Evolutionary conservation across 495 filamentous ascomycete species (phyloP).

Genomic region (Aspergillus kassunensis): DNA sequence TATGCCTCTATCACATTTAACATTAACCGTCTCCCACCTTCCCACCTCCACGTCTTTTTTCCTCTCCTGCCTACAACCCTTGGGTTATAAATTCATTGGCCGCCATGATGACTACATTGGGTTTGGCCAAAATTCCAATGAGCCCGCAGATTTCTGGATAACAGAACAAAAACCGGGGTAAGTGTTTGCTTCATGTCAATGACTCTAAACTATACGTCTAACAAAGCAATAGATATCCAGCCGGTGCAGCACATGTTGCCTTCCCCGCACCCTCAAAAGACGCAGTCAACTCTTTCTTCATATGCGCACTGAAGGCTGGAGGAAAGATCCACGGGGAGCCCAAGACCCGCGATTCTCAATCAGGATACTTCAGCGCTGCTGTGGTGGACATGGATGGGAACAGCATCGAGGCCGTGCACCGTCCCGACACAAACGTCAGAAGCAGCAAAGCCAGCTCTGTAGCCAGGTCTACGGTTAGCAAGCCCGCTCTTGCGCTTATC

Average conservation of each 20-base stretch:
- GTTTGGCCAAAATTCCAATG: conserved; percentile 49
- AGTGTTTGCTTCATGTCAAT: conserved; percentile 12
- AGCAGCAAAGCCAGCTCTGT: conserved; percentile 23
- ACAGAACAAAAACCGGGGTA: conserved; percentile 53
- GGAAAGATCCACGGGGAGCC: conserved; percentile 55
- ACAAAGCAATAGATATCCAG: conserved; percentile 36
- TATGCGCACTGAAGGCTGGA: conserved; percentile 53
- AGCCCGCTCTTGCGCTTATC: conserved; percentile 31
- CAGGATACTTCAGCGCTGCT: conserved; percentile 56
- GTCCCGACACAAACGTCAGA: conserved; percentile 22
- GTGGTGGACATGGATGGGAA: conserved; percentile 59
- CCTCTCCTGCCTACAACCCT: conserved; percentile 66
- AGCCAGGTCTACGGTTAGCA: conserved; percentile 31
- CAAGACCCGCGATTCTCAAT: conserved; percentile 46
- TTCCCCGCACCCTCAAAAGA: conserved; percentile 53
- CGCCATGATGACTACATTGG: conserved; percentile 51
- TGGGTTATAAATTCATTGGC: conserved; percentile 68
- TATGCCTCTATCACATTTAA: conserved; percentile 59
- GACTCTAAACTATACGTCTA: conserved; percentile 6
- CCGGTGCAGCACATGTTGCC: conserved; percentile 53
- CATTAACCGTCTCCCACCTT: conserved; percentile 68
- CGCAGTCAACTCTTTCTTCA: conserved; percentile 57
- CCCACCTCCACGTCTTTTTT: conserved; percentile 78
- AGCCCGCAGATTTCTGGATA: conserved; percentile 56
- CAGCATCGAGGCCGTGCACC: conserved; percentile 58